Conservation (phyloP, 1,139 yeast genomes). For the Candida anutae region DNA sequence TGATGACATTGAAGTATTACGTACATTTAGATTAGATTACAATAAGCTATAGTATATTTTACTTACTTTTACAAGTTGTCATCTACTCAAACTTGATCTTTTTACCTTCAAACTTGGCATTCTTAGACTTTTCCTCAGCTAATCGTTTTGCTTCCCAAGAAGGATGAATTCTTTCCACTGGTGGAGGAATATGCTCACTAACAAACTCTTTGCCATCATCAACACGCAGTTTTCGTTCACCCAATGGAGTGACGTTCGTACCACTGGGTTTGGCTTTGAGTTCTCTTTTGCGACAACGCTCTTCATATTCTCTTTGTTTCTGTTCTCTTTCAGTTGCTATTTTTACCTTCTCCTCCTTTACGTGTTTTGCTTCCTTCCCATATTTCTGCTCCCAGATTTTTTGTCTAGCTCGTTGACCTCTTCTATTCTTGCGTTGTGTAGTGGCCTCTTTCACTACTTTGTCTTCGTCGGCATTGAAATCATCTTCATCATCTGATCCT, state of each 20-base stretch:
- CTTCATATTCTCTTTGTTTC: slow-evolving; percentile 61
- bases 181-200: slow-evolving; percentile 4
- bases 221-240: slow-evolving; percentile 19
- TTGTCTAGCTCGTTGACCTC: slow-evolving; percentile 96
- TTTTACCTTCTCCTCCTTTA: slow-evolving; percentile 53
- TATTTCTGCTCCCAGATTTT: slow-evolving; percentile 91
- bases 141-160: slow-evolving; percentile 88
- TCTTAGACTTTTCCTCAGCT: slow-evolving; percentile 59
- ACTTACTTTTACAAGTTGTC: background rate
- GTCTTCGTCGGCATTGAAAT: slow-evolving; percentile 47
- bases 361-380: slow-evolving; percentile 80
- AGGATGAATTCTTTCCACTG: slow-evolving; percentile 53
- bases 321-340: slow-evolving; percentile 48
- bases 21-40: slow-evolving; percentile 22
- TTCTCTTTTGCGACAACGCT: slow-evolving; percentile 60
- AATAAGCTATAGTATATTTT: slow-evolving; percentile 10
- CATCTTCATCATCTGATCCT: slow-evolving; percentile 53
- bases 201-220: slow-evolving; percentile 1
- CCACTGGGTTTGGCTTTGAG: slow-evolving; percentile 35
- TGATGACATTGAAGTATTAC: slow-evolving; percentile 22
- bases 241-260: slow-evolving; percentile 27
- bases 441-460: slow-evolving; percentile 49
- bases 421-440: slow-evolving; percentile 65
- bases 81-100: slow-evolving; percentile 60
- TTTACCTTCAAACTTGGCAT: slow-evolving; percentile 73